A percentile compares a stretch with the other conserved stretches of the same genome.
Evolutionary conservation across 768 basidiomycete genomes (phyloP).

Genomic region (Pisolithus microcarpus): DNA sequence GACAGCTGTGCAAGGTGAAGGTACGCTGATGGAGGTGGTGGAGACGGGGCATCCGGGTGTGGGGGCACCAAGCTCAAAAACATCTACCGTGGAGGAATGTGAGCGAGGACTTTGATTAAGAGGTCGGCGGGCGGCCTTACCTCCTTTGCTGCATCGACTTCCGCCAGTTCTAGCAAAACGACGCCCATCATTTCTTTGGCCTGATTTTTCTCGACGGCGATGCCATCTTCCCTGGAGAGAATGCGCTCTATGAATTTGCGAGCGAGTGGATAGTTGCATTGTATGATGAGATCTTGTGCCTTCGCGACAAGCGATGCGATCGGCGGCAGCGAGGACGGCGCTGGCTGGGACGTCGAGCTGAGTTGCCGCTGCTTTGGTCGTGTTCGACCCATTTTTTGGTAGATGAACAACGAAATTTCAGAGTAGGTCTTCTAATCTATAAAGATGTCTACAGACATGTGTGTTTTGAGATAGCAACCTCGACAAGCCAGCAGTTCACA

Average conservation of each 20-base stretch:
- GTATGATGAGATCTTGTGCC: slow-evolving; percentile 71
- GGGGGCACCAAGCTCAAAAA: slow-evolving; percentile 58
- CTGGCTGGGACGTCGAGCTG: slow-evolving; percentile 5
- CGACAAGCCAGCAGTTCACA: no score
- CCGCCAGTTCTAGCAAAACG: slow-evolving; percentile 69
- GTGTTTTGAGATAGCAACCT: no score
- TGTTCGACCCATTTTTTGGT: slow-evolving; percentile 45
- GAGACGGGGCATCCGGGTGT: slow-evolving; percentile 47
- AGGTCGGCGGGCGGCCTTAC: slow-evolving; percentile 31
- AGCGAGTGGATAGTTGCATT: slow-evolving; percentile 82
- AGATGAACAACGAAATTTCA: no score
- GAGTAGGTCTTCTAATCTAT: no score
- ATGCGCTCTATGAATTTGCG: slow-evolving; percentile 62
- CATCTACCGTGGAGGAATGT: slow-evolving; percentile 34
- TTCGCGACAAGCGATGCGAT: slow-evolving; percentile 60
- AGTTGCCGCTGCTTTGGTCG: slow-evolving; percentile 35
- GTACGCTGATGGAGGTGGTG: slow-evolving; percentile 70
- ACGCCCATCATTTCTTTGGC: slow-evolving; percentile 81
- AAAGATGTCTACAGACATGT: no score
- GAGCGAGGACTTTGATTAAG: neutral
- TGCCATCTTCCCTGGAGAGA: slow-evolving; percentile 46
- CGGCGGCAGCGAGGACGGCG: slow-evolving; percentile 32
- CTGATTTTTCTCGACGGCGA: slow-evolving; percentile 44
- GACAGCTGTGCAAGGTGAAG: slow-evolving; percentile 84
- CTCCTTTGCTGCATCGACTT: slow-evolving; percentile 63